Evolutionary conservation across 768 basidiomycete species (phyloP).

Genomic region (Termitomyces sp.): DNA sequence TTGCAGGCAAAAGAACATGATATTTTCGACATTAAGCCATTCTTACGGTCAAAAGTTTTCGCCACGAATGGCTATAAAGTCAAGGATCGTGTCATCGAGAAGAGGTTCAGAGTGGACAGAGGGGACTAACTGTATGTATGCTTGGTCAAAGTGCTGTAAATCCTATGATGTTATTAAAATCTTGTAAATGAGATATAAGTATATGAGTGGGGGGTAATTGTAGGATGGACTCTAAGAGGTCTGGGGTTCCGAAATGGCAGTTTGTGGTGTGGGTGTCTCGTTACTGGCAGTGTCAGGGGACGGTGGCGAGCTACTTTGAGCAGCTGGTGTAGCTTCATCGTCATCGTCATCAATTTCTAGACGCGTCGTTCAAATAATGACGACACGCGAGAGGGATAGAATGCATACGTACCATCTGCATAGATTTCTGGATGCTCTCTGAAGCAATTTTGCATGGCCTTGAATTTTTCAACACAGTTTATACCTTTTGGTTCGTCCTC

Average conservation of each 20-base stretch:
- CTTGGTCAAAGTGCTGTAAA: slow-evolving; percentile 1
- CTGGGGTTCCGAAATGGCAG: background rate
- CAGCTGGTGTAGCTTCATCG: slow-evolving; percentile 20
- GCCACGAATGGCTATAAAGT: slow-evolving; percentile 83
- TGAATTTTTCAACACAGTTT: slow-evolving; percentile 96
- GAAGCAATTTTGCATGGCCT: slow-evolving; percentile 97
- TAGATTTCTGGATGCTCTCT: slow-evolving; percentile 94
- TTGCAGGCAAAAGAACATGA: slow-evolving; percentile 91
- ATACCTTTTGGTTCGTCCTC: slow-evolving; percentile 97
- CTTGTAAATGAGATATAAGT: background rate
- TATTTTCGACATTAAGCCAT: slow-evolving; percentile 85
- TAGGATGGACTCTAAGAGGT: background rate
- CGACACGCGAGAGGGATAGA: slow-evolving; percentile 4
- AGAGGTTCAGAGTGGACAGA: slow-evolving; percentile 55
- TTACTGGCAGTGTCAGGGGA: background rate
- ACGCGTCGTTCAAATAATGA: background rate
- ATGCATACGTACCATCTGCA: slow-evolving; percentile 66
- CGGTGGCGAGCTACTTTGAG: slow-evolving; percentile 6
- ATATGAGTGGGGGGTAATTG: slow-evolving; percentile 8
- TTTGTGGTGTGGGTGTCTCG: background rate
- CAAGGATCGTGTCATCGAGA: slow-evolving; percentile 62
- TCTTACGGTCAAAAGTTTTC: slow-evolving; percentile 83
- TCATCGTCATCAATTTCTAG: slow-evolving; percentile 69
- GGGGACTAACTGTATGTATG: slow-evolving; percentile 23
- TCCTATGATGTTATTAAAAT: slow-evolving; percentile 7